phyloP scores from a whole-genome alignment of 2,329 filamentous ascomycete species.

The Colletotrichum musae region DNA sequence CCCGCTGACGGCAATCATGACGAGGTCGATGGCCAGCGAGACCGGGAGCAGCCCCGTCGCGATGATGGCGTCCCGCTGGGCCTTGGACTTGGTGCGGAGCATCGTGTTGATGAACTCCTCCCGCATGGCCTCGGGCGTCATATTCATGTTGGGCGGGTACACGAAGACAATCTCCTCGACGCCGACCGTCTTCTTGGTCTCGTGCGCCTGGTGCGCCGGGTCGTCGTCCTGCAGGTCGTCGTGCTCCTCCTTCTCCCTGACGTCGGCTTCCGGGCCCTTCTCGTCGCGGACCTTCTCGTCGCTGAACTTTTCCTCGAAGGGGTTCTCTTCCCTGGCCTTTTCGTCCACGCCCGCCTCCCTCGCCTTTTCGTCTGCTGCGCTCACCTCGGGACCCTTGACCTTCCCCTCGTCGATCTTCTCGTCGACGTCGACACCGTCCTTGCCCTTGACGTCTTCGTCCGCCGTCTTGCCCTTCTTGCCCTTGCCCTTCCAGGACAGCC shows the following conservation, averaged over 20 bases:
- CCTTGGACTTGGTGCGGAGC: constrained; percentile 38
- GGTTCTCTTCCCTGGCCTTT: constrained; percentile 13
- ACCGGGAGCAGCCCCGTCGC: constrained; percentile 34
- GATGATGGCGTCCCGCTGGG: constrained; percentile 37
- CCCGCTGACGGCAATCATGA: constrained; percentile 34
- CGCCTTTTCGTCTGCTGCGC: constrained; percentile 8
- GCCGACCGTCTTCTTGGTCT: constrained; percentile 38
- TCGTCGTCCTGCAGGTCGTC: constrained; percentile 23
- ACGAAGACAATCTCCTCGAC: constrained; percentile 39
- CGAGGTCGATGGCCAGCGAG: constrained; percentile 28
- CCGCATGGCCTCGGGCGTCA: constrained; percentile 36
- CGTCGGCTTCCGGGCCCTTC: constrained; percentile 3
- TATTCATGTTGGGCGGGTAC: constrained; percentile 37
- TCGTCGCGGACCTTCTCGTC: constrained; percentile 28
- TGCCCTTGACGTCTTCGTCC: constrained; percentile 14
- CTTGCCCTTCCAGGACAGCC: constrained; percentile 23
- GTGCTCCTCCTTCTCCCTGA: constrained; percentile 17
- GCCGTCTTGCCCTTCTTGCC: constrained; percentile 29
- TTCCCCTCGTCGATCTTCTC: constrained; percentile 10
- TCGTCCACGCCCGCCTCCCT: constrained; percentile 15
- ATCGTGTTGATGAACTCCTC: constrained; percentile 39
- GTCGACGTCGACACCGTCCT: constrained; percentile 4
- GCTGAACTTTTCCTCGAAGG: constrained; percentile 21
- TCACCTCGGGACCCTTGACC: background rate
- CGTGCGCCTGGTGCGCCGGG: constrained; percentile 28